A percentile compares a stretch with the other conserved stretches of the same genome.
These are phyloP conservation scores for Artemisia annua DNA, from an alignment of 129 eudicot genomes.

Conservation along the genomic window DNA sequence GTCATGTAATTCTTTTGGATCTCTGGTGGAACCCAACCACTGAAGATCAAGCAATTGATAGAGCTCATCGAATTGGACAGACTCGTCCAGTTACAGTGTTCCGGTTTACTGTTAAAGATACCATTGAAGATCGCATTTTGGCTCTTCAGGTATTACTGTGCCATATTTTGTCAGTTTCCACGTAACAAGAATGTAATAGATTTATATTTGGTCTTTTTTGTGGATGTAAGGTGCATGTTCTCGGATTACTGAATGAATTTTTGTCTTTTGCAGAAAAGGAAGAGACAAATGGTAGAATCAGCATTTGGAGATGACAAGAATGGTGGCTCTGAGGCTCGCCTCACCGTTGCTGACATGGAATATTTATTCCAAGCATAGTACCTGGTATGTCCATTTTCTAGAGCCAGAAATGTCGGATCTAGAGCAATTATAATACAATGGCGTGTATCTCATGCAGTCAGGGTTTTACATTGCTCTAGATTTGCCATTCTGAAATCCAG, in stretches of 20 bases:
- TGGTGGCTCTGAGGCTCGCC: slow-evolving; percentile 59
- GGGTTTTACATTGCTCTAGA: slow-evolving; percentile 6
- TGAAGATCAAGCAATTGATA: slow-evolving; percentile 93
- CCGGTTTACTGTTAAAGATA: slow-evolving; percentile 85
- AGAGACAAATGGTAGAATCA: slow-evolving; percentile 84
- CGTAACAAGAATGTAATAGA: background rate
- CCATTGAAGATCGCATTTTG: slow-evolving; percentile 92
- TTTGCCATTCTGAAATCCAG: slow-evolving; percentile 11
- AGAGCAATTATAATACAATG: too few relatives aligned
- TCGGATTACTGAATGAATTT: background rate
- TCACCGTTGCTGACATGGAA: slow-evolving; percentile 76
- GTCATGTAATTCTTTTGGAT: slow-evolving; percentile 82
- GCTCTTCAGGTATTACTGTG: slow-evolving; percentile 71
- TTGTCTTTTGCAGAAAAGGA: slow-evolving; percentile 62
- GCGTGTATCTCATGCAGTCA: background rate
- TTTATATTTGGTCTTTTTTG: too few relatives aligned
- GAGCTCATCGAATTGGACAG: slow-evolving; percentile 98
- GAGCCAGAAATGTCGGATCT: background rate
- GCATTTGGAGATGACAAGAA: slow-evolving; percentile 84
- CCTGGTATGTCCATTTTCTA: slow-evolving; percentile 17
- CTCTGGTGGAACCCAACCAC: slow-evolving; percentile 99
- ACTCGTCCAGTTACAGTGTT: slow-evolving; percentile 90
- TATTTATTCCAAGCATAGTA: slow-evolving; percentile 66
- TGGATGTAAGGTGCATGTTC: too few relatives aligned
- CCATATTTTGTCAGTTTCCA: background rate